Evolutionary conservation across 1,139 yeast species (phyloP), one percentile per base, ranked within the genome.

Genomic region (Dujonia santamariae): DNA sequence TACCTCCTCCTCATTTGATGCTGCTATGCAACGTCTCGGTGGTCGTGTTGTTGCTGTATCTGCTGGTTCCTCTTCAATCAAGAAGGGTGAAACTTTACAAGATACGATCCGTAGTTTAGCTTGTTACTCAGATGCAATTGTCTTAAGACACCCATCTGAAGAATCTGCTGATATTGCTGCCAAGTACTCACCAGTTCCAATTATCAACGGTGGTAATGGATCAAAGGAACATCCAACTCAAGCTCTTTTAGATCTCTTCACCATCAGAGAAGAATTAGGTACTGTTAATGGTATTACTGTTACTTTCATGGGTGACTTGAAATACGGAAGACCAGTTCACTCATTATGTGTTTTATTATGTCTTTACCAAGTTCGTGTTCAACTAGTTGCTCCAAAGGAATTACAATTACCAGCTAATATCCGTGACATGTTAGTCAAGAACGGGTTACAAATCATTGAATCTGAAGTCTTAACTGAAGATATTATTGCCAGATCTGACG

Each of bases 11-110:
- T 90, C 97, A 2, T 94, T 94, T 59, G 96, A 94, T 61, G 96
- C 97, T 50, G 99, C 99, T 42, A 94, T 94, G 98, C 97, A 94
- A 73, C 85, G 99, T 70, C 75, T 94, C 53, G 99, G 99, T 61
- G 99, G 99, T 58, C 81, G 96, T 62, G 96, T 90, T 47, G 85
- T 94, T 48, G 78, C 95, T 36, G 84, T 94, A 45, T 74, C 86
- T 45, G 85, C 94, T 40, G 78, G 77, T 41, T 74, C 92, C 30
- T 88, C 97, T 15, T 87, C 97, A 19, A 96, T 90, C 36, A 86
- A 87, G 70, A 94, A 94, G 75, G 99, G 99, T 46, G 99, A 94
- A 72, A 85, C 97, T 34, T 74, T 94, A 54, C 97, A 92, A 67
- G 99, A 94, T 58, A 92, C 98, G 31, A 78, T 94, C 48, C 80